Evolutionary conservation across 2,329 filamentous ascomycete genomes (phyloP).

Genomic region (Alternaria gaisen): DNA sequence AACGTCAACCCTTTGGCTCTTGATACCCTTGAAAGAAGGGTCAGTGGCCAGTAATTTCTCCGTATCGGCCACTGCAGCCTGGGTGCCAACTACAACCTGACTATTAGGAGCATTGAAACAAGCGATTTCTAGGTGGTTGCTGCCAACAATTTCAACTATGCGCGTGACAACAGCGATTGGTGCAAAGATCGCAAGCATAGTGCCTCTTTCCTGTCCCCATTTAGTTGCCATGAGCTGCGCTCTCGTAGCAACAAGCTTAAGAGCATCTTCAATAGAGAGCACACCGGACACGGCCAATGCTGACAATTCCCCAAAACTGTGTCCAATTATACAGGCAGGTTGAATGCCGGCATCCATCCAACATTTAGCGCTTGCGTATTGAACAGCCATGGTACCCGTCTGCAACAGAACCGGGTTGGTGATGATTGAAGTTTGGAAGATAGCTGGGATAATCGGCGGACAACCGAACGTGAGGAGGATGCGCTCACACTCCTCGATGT

Average conservation of each 20-base stretch:
- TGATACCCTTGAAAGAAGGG: constrained; percentile 5
- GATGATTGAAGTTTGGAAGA: constrained; percentile 18
- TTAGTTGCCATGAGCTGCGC: constrained; percentile 38
- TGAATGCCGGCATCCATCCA: constrained; percentile 30
- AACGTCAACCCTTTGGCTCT: constrained; percentile 35
- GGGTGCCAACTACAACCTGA: constrained; percentile 52
- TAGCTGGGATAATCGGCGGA: constrained; percentile 16
- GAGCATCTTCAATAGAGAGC: constrained; percentile 35
- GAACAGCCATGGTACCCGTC: constrained; percentile 25
- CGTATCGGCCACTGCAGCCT: constrained; percentile 23
- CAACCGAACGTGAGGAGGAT: constrained; percentile 15
- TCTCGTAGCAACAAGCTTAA: constrained; percentile 47
- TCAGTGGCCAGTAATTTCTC: constrained; percentile 19
- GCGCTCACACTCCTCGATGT: constrained; percentile 26
- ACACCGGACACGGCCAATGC: constrained; percentile 48
- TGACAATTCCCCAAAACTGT: constrained; percentile 52
- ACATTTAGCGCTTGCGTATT: constrained; percentile 31
- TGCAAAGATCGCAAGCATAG: constrained; percentile 31
- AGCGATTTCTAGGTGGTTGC: constrained; percentile 48
- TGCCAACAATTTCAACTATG: constrained; percentile 7
- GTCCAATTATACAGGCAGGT: constrained; percentile 23
- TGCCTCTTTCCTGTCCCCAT: constrained; percentile 33
- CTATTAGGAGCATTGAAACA: constrained; percentile 52
- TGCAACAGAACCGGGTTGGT: constrained; percentile 24
- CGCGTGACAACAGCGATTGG: constrained; percentile 7